Base-by-base conservation (phyloP, 176 grass and related monocot genomes). In the Cenchrus americanus region DNA sequence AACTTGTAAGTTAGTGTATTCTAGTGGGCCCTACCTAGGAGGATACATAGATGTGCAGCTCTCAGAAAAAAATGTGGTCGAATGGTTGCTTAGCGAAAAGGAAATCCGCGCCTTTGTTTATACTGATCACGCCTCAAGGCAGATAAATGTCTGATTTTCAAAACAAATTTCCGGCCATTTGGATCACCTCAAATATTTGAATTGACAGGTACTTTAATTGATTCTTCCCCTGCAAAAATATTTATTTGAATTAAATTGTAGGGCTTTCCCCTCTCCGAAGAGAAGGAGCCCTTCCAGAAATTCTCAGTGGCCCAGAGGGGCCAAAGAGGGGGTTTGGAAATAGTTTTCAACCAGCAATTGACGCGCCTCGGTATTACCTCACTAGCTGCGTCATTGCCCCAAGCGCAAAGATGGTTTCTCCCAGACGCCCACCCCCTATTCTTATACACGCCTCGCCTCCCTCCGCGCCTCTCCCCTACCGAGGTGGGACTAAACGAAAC, bases 271-370 rank as follows among this genome's bases (percentile, higher is more conserved):
- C 14, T 61, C 55, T 13, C 53, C 66, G 14, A 78, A 60, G 60
- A 79, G 59, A 15, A 0, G 83, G 84, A 62, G 67, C 88, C 84
- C 84, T 90, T 90, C 43, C 84, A 90, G 84, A 90, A 86, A 86
- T 86, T 90, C 84, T 90, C 88, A 79, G 15, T 49, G 88, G 52
- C 83, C 73, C 71, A 10, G 8, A 7, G 62, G 62, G 82, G 86
- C 88, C 92, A 72, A 77, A 53, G 92, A 94, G 92, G 83, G 88
- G 91, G 85, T 93, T 93, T 93, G 91, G 85, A 90, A 93, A 93
- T 93, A 93, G 82, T 84, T 73, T 83, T 63, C 91, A 96, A 96
- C 94, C 91, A 96, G 94, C 91, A 93, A 93, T 96, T 93, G 88
- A 93, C 88, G 91, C 91, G 89, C 92, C 86, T 91, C 86, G 89